Base-by-base conservation (phyloP, 805 yeast genomes). In the Saccharomycopsis fermentans region DNA sequence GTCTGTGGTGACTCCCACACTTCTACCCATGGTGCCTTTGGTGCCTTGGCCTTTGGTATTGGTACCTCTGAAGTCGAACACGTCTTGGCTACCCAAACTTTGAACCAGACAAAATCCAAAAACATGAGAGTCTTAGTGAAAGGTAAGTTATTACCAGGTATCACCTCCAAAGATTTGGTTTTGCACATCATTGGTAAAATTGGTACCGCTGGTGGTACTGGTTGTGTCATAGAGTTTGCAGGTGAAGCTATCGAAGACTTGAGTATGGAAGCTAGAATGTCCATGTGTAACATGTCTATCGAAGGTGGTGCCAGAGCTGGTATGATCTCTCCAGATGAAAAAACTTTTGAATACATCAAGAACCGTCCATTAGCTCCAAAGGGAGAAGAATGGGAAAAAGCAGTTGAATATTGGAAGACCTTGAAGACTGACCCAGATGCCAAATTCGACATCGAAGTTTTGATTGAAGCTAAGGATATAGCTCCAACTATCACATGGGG, bases 241-340 rank as follows among this genome's bases (percentile, higher is more conserved):
- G 99, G 99, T 72, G 82, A 85, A 65, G 97, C 98, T 59, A 91
- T 94, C 67, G 89, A 87, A 73, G 82, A 80, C 63, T 79, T 94
- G 62, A 82, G 96, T 35, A 90, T 94, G 90, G 99, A 94, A 75
- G 97, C 98, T 11, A 83, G 99, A 75, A 94, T 94, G 99, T 90
- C 98, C 57, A 94, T 94, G 78, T 94, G 99, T 81, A 94, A 94
- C 73, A 94, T 94, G 99, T 85, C 98, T 52, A 92, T 94, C 68
- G 99, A 94, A 77, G 99, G 87, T 61, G 99, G 99, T 76, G 99
- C 99, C 17, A 86, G 99, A 77, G 98, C 99, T 29, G 99, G 99
- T 74, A 90, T 94, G 97, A 92, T 94, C 71, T 87, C 86, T 64
- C 99, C 99, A 9, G 99, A 94, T 70, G 87, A 90, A 64, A 83